Evolutionary conservation across 768 basidiomycete species (phyloP).

Genomic region (Phallus indusiatus): DNA sequence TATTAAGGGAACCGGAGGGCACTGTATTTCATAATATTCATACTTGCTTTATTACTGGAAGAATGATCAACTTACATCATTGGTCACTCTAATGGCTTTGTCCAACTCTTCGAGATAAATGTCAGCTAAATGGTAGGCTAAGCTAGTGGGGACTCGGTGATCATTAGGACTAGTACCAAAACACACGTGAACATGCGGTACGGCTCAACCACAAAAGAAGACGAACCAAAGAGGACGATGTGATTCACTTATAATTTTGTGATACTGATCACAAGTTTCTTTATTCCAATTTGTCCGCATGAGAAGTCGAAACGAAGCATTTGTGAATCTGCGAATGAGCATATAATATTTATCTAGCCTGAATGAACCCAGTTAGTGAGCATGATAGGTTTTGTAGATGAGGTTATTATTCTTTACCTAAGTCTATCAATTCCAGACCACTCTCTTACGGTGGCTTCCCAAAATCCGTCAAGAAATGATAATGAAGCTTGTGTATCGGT

Average conservation of each 20-base stretch:
- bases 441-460: conserved; percentile 83
- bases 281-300: conserved; percentile 61
- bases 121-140: conserved; percentile 82
- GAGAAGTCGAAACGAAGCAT: conserved; percentile 77
- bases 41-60: background rate
- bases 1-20: conserved; percentile 38
- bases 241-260: conserved; percentile 49
- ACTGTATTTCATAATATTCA: conserved; percentile 12
- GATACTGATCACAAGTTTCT: conserved; percentile 47
- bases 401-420: conserved; percentile 55
- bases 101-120: conserved; percentile 87
- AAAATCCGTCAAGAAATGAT: conserved; percentile 79
- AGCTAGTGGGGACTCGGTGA: conserved; percentile 60
- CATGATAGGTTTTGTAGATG: conserved; percentile 13
- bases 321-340: conserved; percentile 82
- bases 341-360: conserved; percentile 98
- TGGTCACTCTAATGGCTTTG: conserved; percentile 24
- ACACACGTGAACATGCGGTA: conserved; percentile 8
- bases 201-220: background rate
- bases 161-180: conserved; percentile 47
- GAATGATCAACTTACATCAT: conserved; percentile 1
- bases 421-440: conserved; percentile 90
- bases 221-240: conserved; percentile 82
- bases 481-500: conserved; percentile 48
- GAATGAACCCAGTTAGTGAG: background rate